Conservation (phyloP, 1,139 yeast genomes). For the Magnusiomyces sp. region DNA sequence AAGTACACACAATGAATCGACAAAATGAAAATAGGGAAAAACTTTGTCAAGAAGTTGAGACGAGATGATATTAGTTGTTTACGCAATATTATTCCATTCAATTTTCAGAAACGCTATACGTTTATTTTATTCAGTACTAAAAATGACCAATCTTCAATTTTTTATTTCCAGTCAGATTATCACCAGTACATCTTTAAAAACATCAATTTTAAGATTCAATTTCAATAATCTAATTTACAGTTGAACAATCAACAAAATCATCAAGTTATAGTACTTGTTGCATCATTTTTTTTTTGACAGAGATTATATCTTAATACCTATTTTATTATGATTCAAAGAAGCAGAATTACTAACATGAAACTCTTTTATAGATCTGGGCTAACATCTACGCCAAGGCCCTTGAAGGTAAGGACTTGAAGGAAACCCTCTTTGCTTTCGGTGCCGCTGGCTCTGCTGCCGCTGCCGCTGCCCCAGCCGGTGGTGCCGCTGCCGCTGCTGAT, state of each 20-base stretch:
- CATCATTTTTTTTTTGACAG: no score
- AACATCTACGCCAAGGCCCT: constrained; percentile 93
- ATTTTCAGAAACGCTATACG: not conserved
- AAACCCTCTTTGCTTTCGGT: constrained; percentile 74
- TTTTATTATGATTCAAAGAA: no score
- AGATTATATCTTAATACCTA: no score
- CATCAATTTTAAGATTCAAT: no score
- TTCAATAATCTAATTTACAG: no score
- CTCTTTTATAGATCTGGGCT: constrained; percentile 95
- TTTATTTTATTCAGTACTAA: no score
- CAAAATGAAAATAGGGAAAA: constrained; percentile 52
- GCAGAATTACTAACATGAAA: no score
- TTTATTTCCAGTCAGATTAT: no score
- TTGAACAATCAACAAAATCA: no score
- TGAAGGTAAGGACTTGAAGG: constrained; percentile 94
- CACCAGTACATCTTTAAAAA: no score
- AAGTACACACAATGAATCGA: constrained; percentile 23
- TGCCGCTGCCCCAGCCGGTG: constrained; percentile 48
- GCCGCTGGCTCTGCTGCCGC: constrained; percentile 59
- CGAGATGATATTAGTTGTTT: not conserved
- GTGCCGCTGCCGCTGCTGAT: constrained; percentile 53
- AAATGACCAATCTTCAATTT: no score
- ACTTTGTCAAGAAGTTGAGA: constrained; percentile 21
- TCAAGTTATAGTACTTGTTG: no score
- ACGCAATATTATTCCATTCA: not conserved